Base-by-base conservation (phyloP, 768 basidiomycete genomes). In the Candolleomyces eurysporus region DNA sequence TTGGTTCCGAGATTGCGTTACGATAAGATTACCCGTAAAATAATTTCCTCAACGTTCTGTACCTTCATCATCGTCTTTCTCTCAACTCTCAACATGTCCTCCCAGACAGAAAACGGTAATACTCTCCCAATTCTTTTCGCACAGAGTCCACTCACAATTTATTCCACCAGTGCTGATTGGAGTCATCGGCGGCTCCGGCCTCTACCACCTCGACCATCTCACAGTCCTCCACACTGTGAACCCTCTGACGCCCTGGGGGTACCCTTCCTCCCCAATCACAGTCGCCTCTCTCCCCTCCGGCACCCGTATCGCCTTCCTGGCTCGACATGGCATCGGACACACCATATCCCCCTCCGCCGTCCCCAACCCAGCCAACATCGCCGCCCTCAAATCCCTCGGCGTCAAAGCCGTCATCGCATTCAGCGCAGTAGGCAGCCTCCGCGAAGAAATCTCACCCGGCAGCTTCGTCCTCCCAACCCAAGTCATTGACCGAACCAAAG, bases 401-500 rank as follows among this genome's bases (percentile, higher is more conserved):
- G 91, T 94, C 8, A 85, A 88, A 64, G 92, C 87, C 53, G 85
- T 98, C 71, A 79, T 98, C 65, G 94, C 95, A 7, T 98, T 98
- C 82, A 92, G 90, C 42, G 96, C 96, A 17, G 96, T 98, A 49
- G 96, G 96, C 30, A 95, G 92, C 9, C 83, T 99, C 11, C 85
- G 94, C 48, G 96, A 99, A 72, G 94, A 97, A 68, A 92, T 98
- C 73, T 73, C 85, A 36, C 95, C 95, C 0, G 95, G 96, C 26
- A 87, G 94, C 62, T 94, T 98, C 73, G 81, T 85, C 57, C 84
- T 98, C 48, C 95, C 96, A 2, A 80, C 83, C 39, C 96, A 98
- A 75, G 90, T 98, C 77, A 98, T 98, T 73, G 96, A 98, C 73
- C 85, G 96, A 57, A 98, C 96, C 26, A 98, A 98, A 76, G 94